A percentile compares a stretch with the other conserved stretches of the same genome.
Evolutionary conservation across 2,329 filamentous ascomycete species (phyloP).

Genomic region (Pseudocercospora fuligena): DNA sequence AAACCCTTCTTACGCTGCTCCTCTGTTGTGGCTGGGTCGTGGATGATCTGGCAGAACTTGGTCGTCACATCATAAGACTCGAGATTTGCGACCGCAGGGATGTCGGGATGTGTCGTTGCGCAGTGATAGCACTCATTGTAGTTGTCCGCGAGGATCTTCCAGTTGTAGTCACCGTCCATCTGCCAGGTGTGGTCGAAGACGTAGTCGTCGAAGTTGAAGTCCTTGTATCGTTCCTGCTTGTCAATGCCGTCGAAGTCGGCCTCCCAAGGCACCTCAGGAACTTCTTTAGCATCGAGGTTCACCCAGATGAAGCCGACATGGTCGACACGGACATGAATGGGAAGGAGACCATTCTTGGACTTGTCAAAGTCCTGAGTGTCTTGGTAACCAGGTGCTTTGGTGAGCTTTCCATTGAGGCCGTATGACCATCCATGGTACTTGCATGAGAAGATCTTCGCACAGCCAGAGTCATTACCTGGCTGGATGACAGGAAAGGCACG

Average conservation of each 20-base stretch:
- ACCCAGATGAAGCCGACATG: conserved; percentile 62
- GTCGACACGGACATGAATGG: conserved; percentile 60
- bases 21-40: conserved; percentile 50
- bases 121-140: conserved; percentile 72
- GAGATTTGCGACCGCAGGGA: conserved; percentile 62
- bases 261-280: conserved; percentile 56
- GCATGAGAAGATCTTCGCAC: conserved; percentile 60
- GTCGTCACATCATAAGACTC: conserved; percentile 60
- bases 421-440: conserved; percentile 69
- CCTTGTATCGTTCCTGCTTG: conserved; percentile 49
- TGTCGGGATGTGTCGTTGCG: conserved; percentile 63
- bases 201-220: conserved; percentile 60
- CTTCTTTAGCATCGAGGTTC: conserved; percentile 57
- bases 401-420: conserved; percentile 60
- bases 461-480: conserved; percentile 51
- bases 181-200: conserved; percentile 63
- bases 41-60: conserved; percentile 56
- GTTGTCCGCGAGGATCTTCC: conserved; percentile 66
- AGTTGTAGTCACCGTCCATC: conserved; percentile 63
- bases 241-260: conserved; percentile 59
- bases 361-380: conserved; percentile 62
- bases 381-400: conserved; percentile 65
- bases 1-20: conserved; percentile 57
- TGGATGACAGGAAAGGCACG: conserved; percentile 64
- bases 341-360: conserved; percentile 60